Percentiles rank a stretch among this genome's conserved stretches.
phyloP scores from a whole-genome alignment of 2,329 filamentous ascomycete species.

The Achaetomium macrosporum region DNA sequence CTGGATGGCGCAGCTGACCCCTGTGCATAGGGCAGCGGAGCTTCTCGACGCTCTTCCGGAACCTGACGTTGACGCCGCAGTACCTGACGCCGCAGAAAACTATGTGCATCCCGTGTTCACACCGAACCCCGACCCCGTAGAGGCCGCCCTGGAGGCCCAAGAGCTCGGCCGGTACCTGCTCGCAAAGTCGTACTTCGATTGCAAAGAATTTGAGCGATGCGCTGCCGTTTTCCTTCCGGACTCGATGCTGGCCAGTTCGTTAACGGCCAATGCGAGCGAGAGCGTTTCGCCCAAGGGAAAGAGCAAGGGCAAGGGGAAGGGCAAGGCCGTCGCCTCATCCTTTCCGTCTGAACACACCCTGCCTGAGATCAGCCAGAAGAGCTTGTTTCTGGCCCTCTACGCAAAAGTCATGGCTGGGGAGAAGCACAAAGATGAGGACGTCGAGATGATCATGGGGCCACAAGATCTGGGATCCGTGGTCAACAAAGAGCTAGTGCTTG shows the following conservation, averaged over 20 bases:
- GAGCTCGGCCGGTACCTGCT: slow-evolving; percentile 82
- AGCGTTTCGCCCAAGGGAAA: slow-evolving; percentile 25
- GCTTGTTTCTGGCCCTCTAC: slow-evolving; percentile 86
- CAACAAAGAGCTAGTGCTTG: slow-evolving; percentile 76
- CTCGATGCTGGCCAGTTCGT: slow-evolving; percentile 62
- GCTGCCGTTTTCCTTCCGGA: slow-evolving; percentile 83
- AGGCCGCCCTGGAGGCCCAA: slow-evolving; percentile 68
- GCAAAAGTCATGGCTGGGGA: slow-evolving; percentile 90
- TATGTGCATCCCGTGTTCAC: slow-evolving; percentile 45
- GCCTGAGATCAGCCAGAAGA: slow-evolving; percentile 74
- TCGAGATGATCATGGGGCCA: slow-evolving; percentile 93
- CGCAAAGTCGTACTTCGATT: slow-evolving; percentile 92
- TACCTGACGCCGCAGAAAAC: slow-evolving; percentile 25
- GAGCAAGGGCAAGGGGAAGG: slow-evolving; percentile 41
- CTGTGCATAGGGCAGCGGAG: slow-evolving; percentile 72
- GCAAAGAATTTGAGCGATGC: slow-evolving; percentile 89
- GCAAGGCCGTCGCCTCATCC: slow-evolving; percentile 38
- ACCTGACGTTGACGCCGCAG: slow-evolving; percentile 46
- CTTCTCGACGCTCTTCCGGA: slow-evolving; percentile 78
- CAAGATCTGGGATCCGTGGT: slow-evolving; percentile 77
- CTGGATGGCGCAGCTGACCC: slow-evolving; percentile 12
- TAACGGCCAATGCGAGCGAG: slow-evolving; percentile 41
- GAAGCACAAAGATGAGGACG: slow-evolving; percentile 93
- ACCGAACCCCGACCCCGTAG: slow-evolving; percentile 60
- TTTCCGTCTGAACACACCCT: slow-evolving; percentile 30